Evolutionary conservation across 768 basidiomycete species (phyloP).

Genomic region (Arthromyces matolae): DNA sequence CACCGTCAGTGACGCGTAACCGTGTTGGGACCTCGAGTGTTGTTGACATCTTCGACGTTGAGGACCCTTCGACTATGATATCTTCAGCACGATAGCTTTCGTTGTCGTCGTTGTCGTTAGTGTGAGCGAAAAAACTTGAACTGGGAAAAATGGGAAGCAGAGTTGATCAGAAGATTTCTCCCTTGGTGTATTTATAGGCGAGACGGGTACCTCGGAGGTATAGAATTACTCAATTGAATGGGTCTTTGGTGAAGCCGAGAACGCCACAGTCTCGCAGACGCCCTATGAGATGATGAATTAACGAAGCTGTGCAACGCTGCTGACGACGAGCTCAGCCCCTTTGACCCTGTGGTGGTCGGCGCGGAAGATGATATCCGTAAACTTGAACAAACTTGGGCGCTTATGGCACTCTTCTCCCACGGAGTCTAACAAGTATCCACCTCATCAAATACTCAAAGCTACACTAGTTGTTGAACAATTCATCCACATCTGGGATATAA

Average conservation of each 20-base stretch:
- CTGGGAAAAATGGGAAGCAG: constrained; percentile 8
- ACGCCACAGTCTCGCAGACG: constrained; percentile 10
- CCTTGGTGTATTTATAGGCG: constrained; percentile 15
- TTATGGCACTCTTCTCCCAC: constrained; percentile 14
- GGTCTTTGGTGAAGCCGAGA: not conserved
- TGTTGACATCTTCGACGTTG: constrained; percentile 10
- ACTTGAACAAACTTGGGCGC: constrained; percentile 5
- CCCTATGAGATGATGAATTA: not conserved
- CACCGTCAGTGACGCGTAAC: constrained; percentile 9
- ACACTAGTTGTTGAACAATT: too few relatives aligned
- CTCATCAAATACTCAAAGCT: not conserved
- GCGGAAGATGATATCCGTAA: not conserved
- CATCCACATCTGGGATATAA: too few relatives aligned
- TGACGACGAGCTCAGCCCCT: not conserved
- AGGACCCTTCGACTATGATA: not conserved
- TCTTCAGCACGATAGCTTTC: not conserved
- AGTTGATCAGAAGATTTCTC: constrained; percentile 8
- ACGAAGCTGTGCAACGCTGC: not conserved
- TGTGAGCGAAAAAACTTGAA: not conserved
- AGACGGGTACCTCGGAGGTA: constrained; percentile 10
- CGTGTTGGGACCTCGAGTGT: constrained; percentile 16
- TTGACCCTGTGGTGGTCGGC: not conserved
- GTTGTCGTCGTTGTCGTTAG: constrained; percentile 4
- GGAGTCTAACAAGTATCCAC: not conserved
- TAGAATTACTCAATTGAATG: constrained; percentile 9